Evolutionary conservation across 352 stramenopile species (phyloP), one percentile per base, ranked within the genome.

Genomic region (Peronospora belbahrii): DNA sequence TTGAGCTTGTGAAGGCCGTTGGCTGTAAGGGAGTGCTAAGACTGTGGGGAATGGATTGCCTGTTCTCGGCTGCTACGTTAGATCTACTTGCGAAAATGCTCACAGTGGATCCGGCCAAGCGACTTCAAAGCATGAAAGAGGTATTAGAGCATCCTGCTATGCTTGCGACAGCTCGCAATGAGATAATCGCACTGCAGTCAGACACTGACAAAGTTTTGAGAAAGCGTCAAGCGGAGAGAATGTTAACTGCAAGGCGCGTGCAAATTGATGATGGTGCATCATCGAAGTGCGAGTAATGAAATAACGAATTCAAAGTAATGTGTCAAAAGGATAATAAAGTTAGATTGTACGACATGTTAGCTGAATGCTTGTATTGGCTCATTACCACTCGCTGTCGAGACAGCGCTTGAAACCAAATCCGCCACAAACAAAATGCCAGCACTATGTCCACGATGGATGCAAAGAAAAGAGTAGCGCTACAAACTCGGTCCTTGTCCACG

Each of bases 21-120:
- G 74, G 74, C 14, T 68, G 77, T 42, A 42, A 44, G 11, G 63
- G 59, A 2, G 52, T 85, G 11, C 47, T 85, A 4, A 46, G 58
- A 17, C 33, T 79, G 13, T 85, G 74, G 74, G 45, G 59, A 1
- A 69, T 78, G 49, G 59, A 70, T 15, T 30, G 37, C 32, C 42
- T 60, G 22, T 65, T 76, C 36, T 72, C 62, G 17, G 62, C 58
- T 8, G 66, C 59, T 5, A 70, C 62, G 17, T 48, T 71, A 39
- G 66, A 77, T 42, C 42, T 77, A 31, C 54, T 77, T 1, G 51
- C 57, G 5, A 59, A 62, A 43, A 67, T 80, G 49, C 58, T 77
- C 31, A 54, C 50, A 15, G 50, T 79, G 13, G 59, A 71, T 30
- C 59, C 65, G 19, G 22, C 51, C 7, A 59, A 57, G 28, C 59